These are phyloP conservation scores for Trichoderma sp. DNA, from an alignment of 2,329 filamentous ascomycete genomes.

Conservation along the genomic window DNA sequence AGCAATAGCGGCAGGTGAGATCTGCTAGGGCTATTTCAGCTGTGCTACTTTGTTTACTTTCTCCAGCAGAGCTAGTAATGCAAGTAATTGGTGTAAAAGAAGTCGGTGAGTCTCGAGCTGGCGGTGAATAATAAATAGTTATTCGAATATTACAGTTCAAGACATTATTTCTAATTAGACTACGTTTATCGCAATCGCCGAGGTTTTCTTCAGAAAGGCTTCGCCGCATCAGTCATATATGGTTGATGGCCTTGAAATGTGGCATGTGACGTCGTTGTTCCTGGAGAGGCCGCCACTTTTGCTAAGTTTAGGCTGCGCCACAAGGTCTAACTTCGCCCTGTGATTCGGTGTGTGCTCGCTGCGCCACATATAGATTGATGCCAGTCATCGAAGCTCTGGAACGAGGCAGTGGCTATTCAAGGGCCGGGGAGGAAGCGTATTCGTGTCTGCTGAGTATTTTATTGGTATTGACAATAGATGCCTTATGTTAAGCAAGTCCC, in stretches of 20 bases:
- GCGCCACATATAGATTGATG: constrained; percentile 7
- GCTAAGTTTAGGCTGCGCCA: constrained; percentile 6
- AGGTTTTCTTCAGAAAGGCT: background rate
- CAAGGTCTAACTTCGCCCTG: background rate
- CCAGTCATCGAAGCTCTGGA: background rate
- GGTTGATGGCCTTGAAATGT: background rate
- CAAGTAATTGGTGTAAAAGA: background rate
- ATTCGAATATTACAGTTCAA: background rate
- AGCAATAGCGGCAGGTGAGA: background rate
- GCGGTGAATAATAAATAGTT: background rate
- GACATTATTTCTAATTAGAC: background rate
- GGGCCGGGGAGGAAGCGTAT: background rate
- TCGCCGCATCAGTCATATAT: background rate
- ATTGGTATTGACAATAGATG: background rate
- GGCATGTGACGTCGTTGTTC: constrained; percentile 12
- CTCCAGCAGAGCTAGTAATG: background rate
- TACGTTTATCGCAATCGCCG: background rate
- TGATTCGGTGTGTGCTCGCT: background rate
- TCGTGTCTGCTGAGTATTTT: too few relatives aligned
- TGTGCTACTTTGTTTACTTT: background rate
- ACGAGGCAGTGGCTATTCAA: constrained; percentile 2
- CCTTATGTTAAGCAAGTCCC: background rate
- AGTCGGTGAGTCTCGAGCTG: background rate
- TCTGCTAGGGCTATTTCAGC: background rate
- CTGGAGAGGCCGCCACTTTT: constrained; percentile 10